These are phyloP conservation scores for Veloboletus limbatus DNA, from an alignment of 1,284 basidiomycete genomes.

Conservation along the genomic window DNA sequence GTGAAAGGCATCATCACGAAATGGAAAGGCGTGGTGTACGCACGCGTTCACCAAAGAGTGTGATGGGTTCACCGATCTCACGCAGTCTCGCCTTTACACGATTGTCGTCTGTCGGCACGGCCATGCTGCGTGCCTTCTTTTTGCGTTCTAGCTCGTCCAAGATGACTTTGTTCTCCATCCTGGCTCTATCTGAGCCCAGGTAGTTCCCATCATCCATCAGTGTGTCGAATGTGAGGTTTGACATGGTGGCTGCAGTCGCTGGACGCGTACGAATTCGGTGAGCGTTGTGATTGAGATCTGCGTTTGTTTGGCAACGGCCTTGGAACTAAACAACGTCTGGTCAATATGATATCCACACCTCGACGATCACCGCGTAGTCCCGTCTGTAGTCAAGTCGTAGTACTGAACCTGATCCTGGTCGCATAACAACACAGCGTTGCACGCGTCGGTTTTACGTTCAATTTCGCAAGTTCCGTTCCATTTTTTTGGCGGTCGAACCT, in stretches of 20 bases:
- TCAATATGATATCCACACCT: slow-evolving; percentile 3
- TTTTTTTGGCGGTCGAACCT: slow-evolving; percentile 13
- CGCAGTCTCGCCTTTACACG: slow-evolving; percentile 86
- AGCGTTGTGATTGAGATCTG: not conserved
- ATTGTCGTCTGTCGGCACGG: slow-evolving; percentile 95
- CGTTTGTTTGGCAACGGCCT: slow-evolving; percentile 37
- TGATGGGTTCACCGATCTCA: slow-evolving; percentile 94
- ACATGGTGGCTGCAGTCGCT: slow-evolving; percentile 54
- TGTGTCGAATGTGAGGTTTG: slow-evolving; percentile 70
- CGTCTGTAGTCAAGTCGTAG: not conserved
- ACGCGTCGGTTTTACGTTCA: slow-evolving; percentile 27
- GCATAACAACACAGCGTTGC: slow-evolving; percentile 2
- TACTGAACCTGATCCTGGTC: not conserved
- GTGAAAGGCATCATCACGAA: slow-evolving; percentile 24
- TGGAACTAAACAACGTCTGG: slow-evolving; percentile 30
- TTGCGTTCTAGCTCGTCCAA: slow-evolving; percentile 93
- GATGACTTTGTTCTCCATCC: slow-evolving; percentile 76
- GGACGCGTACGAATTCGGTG: slow-evolving; percentile 13
- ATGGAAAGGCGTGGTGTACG: slow-evolving; percentile 34
- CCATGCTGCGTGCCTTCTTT: slow-evolving; percentile 90
- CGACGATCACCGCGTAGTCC: not conserved
- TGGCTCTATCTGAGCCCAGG: slow-evolving; percentile 66
- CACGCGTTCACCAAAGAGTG: slow-evolving; percentile 94
- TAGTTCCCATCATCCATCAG: slow-evolving; percentile 75
- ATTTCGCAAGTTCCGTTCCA: slow-evolving; percentile 12